Percentiles rank a stretch among this genome's conserved stretches.
Conservation (phyloP, 345 rosid genomes). For the Citrus medica region DNA sequence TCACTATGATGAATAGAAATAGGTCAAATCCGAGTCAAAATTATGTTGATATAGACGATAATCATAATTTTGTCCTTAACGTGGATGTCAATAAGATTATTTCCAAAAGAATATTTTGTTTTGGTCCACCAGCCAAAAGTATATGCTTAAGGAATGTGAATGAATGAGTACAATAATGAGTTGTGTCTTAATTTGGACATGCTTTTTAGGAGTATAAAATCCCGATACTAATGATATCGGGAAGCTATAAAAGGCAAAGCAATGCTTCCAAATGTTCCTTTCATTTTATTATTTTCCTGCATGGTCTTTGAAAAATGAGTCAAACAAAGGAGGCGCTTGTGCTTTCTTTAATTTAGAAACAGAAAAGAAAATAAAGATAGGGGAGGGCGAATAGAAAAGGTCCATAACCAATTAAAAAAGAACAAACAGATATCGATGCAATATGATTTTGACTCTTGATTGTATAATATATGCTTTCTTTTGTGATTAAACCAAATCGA, state of each 20-base stretch:
- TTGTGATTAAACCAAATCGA: too few species aligned
- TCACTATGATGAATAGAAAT: background rate
- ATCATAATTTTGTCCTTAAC: constrained; percentile 19
- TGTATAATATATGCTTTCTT: background rate
- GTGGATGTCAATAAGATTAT: constrained; percentile 17
- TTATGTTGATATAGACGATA: constrained; percentile 4
- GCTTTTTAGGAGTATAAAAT: too few species aligned
- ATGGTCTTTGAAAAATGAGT: background rate
- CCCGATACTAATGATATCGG: background rate
- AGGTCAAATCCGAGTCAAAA: constrained; percentile 10
- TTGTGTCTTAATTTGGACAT: too few species aligned
- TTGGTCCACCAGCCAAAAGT: background rate
- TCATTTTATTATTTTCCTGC: background rate
- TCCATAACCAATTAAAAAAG: background rate
- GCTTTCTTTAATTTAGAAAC: background rate
- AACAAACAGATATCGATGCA: background rate
- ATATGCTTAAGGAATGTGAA: background rate
- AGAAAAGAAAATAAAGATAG: background rate
- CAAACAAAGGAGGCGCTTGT: constrained; percentile 17
- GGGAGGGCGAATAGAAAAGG: background rate
- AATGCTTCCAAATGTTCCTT: background rate
- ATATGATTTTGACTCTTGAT: background rate
- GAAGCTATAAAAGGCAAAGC: background rate
- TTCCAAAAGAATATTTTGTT: background rate
- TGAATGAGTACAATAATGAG: too few species aligned